A percentile compares a stretch with the other conserved stretches of the same genome.
These are phyloP conservation scores for Cyberlindnera xishuangbannaensis DNA, from an alignment of 805 yeast species.

Conservation along the genomic window DNA sequence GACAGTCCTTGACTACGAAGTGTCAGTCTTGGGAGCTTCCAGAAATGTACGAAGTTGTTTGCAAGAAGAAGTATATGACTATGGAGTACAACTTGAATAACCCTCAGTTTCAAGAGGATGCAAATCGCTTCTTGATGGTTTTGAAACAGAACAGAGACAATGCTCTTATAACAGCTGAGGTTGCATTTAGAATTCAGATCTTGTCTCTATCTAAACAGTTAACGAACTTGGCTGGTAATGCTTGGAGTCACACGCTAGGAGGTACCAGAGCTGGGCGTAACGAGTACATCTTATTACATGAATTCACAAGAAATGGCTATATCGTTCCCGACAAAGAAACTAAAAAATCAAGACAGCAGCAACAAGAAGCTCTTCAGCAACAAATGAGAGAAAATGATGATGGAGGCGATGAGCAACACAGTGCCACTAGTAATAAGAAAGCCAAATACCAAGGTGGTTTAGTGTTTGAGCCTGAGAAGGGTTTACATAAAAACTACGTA, in stretches of 20 bases:
- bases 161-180: constrained; percentile 65
- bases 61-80: constrained; percentile 55
- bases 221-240: constrained; percentile 92
- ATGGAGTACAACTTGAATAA: constrained; percentile 71
- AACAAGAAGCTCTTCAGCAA: too few species aligned
- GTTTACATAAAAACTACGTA: constrained; percentile 81
- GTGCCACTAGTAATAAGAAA: constrained; percentile 49
- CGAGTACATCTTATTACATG: constrained; percentile 88
- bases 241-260: constrained; percentile 91
- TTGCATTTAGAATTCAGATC: constrained; percentile 80
- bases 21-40: constrained; percentile 93
- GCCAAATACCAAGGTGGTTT: constrained; percentile 88
- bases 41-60: constrained; percentile 83
- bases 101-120: constrained; percentile 60
- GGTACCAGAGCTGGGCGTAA: constrained; percentile 97
- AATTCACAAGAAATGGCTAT: constrained; percentile 71
- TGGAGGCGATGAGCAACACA: constrained; percentile 33
- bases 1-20: constrained; percentile 83
- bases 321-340: constrained; percentile 84
- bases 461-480: constrained; percentile 95
- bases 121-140: constrained; percentile 60
- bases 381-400: constrained; percentile 25
- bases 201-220: constrained; percentile 84
- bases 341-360: constrained; percentile 28
- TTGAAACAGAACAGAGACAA: constrained; percentile 61